These are phyloP conservation scores for Mycosphaerella sp. DNA, from an alignment of 2,329 filamentous ascomycete genomes.

Conservation along the genomic window DNA sequence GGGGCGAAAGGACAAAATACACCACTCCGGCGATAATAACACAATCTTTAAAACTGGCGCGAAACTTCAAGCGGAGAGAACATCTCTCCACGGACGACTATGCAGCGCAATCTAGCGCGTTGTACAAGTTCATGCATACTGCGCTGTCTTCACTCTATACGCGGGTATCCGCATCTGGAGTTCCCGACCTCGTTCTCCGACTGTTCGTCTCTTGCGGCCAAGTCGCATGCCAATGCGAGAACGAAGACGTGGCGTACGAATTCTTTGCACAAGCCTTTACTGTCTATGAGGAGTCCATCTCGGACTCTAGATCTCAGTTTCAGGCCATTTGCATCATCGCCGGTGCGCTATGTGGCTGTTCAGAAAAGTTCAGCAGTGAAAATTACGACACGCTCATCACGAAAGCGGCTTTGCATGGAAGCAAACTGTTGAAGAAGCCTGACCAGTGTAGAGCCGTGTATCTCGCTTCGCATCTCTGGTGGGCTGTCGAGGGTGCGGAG, in stretches of 20 bases:
- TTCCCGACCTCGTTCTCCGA: conserved; percentile 80
- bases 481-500: conserved; percentile 82
- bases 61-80: conserved; percentile 82
- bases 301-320: conserved; percentile 93
- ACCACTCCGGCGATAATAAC: conserved; percentile 92
- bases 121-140: conserved; percentile 95
- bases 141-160: conserved; percentile 81
- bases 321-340: conserved; percentile 95
- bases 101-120: conserved; percentile 65
- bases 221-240: conserved; percentile 81
- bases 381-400: conserved; percentile 99
- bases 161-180: conserved; percentile 63
- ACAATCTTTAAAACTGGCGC: conserved; percentile 79
- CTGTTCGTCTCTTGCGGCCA: conserved; percentile 90
- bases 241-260: conserved; percentile 95
- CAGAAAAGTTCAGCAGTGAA: conserved; percentile 80
- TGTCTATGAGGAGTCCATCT: conserved; percentile 93
- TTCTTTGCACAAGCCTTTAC: conserved; percentile 98
- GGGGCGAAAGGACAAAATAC: conserved; percentile 91
- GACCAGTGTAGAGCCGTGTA: conserved; percentile 98
- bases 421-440: conserved; percentile 93
- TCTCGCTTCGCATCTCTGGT: conserved; percentile 94
- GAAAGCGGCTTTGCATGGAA: conserved; percentile 92
- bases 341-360: conserved; percentile 77
- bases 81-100: conserved; percentile 74